Percentiles rank a stretch among this genome's conserved stretches.
Evolutionary conservation across 2,329 filamentous ascomycete genomes (phyloP).

Genomic region (Trichoderma sp.): DNA sequence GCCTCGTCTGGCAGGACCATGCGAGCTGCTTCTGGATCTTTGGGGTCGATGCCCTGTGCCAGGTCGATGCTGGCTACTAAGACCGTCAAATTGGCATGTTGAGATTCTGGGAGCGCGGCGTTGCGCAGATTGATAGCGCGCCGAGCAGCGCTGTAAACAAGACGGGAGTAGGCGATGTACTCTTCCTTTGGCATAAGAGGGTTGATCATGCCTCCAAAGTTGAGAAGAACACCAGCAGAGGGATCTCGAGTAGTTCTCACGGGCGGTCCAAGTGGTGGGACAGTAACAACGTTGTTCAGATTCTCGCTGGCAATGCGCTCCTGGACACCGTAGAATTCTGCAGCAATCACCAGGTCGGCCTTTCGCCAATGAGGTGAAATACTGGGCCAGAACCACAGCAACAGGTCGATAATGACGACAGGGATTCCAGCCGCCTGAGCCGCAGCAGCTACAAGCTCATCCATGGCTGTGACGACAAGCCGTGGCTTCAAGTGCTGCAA

Average conservation of each 20-base stretch:
- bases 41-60: neutral
- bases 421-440: neutral
- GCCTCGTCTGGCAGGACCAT: conserved; percentile 14
- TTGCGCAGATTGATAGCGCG: conserved; percentile 9
- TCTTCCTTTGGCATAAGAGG: conserved; percentile 14
- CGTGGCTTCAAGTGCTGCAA: conserved; percentile 2
- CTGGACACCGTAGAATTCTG: conserved; percentile 15
- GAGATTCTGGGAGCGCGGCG: conserved; percentile 4
- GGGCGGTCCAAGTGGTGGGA: conserved; percentile 24
- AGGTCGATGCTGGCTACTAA: conserved; percentile 13
- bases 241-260: neutral
- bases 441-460: conserved; percentile 13
- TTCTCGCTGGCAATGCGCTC: conserved; percentile 11
- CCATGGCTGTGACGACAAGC: conserved; percentile 16
- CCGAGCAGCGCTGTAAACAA: neutral
- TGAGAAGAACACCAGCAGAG: conserved; percentile 7
- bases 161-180: conserved; percentile 10
- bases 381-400: conserved; percentile 23
- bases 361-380: neutral
- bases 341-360: conserved; percentile 15
- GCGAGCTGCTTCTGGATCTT: conserved; percentile 11
- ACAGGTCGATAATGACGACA: conserved; percentile 15
- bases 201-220: conserved; percentile 25
- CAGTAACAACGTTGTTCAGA: neutral
- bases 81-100: conserved; percentile 11